phyloP scores from a whole-genome alignment of 2,329 filamentous ascomycete genomes.

The Curvularia sp. region DNA sequence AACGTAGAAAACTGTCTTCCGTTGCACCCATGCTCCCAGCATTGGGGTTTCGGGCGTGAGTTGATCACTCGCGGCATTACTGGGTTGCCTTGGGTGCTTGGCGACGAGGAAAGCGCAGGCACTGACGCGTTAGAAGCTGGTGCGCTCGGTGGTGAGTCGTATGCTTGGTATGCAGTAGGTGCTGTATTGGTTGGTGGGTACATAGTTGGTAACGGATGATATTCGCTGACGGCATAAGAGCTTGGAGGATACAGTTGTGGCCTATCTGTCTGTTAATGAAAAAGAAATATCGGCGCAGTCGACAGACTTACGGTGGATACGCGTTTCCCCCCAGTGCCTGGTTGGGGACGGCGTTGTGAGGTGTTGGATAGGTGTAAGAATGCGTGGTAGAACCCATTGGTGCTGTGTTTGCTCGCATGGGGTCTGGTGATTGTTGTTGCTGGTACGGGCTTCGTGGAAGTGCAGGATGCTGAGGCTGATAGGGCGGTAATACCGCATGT shows the following conservation, averaged over 20 bases:
- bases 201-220: constrained; percentile 46
- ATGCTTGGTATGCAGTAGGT: constrained; percentile 42
- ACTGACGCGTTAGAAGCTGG: constrained; percentile 27
- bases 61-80: constrained; percentile 67
- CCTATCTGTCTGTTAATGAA: constrained; percentile 29
- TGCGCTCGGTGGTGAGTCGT: constrained; percentile 37
- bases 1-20: constrained; percentile 95
- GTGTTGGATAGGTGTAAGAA: constrained; percentile 43
- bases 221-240: constrained; percentile 44
- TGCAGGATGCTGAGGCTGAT: constrained; percentile 36
- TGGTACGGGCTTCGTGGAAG: constrained; percentile 45
- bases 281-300: neutral
- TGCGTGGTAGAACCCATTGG: constrained; percentile 38
- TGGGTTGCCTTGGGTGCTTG: constrained; percentile 33
- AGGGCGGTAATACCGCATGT: constrained; percentile 40
- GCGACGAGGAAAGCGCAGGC: constrained; percentile 39
- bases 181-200: constrained; percentile 46
- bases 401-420: constrained; percentile 39
- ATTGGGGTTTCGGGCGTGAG: constrained; percentile 88
- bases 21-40: constrained; percentile 97
- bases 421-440: constrained; percentile 39
- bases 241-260: constrained; percentile 44
- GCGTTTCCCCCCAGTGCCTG: constrained; percentile 40
- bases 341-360: constrained; percentile 40
- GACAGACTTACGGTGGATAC: constrained; percentile 44